Percentiles rank a stretch among this genome's conserved stretches.
Evolutionary conservation across 176 grass and related monocot genomes (phyloP).

Genomic region (Zoysia japonica): DNA sequence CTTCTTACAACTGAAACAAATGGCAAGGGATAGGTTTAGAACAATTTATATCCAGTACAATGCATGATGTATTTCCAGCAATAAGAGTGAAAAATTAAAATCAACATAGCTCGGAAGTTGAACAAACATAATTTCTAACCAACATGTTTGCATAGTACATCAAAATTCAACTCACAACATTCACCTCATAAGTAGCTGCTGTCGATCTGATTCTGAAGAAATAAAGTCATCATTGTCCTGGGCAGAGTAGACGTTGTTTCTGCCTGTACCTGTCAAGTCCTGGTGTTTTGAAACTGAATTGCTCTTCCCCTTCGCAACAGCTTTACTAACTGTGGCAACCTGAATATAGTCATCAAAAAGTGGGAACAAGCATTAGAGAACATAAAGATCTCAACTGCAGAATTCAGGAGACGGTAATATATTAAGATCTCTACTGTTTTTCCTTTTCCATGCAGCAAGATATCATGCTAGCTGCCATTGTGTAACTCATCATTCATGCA

Average conservation of each 20-base stretch:
- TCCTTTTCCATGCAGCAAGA: background rate
- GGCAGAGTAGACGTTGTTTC: constrained; percentile 53
- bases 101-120: background rate
- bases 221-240: constrained; percentile 86
- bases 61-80: background rate
- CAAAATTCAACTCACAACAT: constrained; percentile 2
- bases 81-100: background rate
- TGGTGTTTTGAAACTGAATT: constrained; percentile 53
- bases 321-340: constrained; percentile 59
- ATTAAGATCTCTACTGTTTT: background rate
- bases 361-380: background rate
- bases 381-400: background rate
- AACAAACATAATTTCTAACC: background rate
- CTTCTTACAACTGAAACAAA: background rate
- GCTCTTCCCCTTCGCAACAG: constrained; percentile 76
- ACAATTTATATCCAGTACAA: background rate
- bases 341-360: constrained; percentile 35
- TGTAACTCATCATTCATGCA: background rate
- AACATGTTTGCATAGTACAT: background rate
- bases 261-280: constrained; percentile 49
- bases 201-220: constrained; percentile 90
- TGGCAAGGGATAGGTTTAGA: background rate
- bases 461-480: background rate
- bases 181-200: constrained; percentile 89
- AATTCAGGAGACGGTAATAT: constrained; percentile 7